Evolutionary conservation across 148 eudicot genomes (phyloP), one percentile per base, ranked within the genome.

Genomic region (Persicaria maculosa): DNA sequence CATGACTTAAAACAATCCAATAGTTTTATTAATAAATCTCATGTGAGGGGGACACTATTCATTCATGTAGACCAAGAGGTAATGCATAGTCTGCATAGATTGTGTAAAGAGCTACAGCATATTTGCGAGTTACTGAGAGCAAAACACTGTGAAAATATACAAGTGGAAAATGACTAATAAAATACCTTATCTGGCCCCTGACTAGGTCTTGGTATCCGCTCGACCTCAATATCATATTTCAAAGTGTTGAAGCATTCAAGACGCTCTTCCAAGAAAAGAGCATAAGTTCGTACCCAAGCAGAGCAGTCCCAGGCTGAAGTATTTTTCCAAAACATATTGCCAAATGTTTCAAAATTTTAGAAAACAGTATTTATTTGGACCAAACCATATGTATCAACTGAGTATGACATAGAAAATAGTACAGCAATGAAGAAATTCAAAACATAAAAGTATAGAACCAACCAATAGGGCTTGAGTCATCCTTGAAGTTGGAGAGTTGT

Each of bases 391-490:
- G 3, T 6, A 72, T 43, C 31, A 69, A 43, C 25, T 25, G 17
- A 19, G 40, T 22, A 4, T 58, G 12, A 22, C n/a, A 16, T 22
- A 59, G 4, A 54, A 36, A 22, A 22, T 59, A 59, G 65, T 59
- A 61, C 68, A 31, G 4, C 10, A 61, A 61, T 31, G 40, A 0
- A 31, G 40, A 31, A 31, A 31, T 31, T 31, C 40, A 31, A 43
- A 61, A 25, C 68, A n/a, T 61, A 48, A 48, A 48, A 48, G 11
- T 48, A 48, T 48, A 61, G 68, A 81, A 76, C 74, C 71, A 72
- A 92, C 98, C 98, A 74, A 90, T 84, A 44, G 98, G 96, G 70
- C 97, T 92, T 8, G 98, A 90, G 80, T 94, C 98, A 87, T 94
- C 98, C 90, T 92, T 95, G 78, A 95, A 95, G 78, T 92, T 92